A percentile compares a stretch with the other conserved stretches of the same genome.
Evolutionary conservation across 2,329 filamentous ascomycete genomes (phyloP).

Genomic region (Magnaporthiopsis rhizophila): DNA sequence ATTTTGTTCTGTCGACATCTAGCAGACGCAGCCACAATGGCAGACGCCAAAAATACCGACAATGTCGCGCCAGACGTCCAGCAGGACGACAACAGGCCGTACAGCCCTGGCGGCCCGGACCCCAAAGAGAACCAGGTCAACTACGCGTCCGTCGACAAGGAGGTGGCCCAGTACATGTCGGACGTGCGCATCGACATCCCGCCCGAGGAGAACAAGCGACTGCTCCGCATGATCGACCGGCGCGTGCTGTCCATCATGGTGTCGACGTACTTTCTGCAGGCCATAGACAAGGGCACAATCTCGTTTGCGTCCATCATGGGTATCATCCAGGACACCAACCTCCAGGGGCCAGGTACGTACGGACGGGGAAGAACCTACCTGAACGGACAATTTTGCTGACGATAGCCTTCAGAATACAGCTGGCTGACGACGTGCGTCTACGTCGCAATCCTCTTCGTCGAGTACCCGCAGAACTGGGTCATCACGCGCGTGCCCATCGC

Average conservation of each 20-base stretch:
- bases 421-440: constrained; percentile 72
- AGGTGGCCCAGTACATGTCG: constrained; percentile 62
- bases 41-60: constrained; percentile 11
- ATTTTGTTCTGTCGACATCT: neutral
- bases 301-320: constrained; percentile 59
- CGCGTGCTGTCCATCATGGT: constrained; percentile 65
- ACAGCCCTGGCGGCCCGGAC: constrained; percentile 12
- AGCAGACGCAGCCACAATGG: neutral
- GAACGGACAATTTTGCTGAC: neutral
- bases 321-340: constrained; percentile 40
- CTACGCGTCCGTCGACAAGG: constrained; percentile 49
- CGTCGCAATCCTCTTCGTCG: constrained; percentile 60
- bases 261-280: constrained; percentile 64
- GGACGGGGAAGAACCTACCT: neutral
- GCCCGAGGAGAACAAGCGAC: constrained; percentile 48
- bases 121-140: constrained; percentile 45
- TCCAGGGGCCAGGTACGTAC: constrained; percentile 24
- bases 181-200: constrained; percentile 48
- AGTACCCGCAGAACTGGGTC: constrained; percentile 59
- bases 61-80: constrained; percentile 11
- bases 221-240: constrained; percentile 58
- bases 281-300: constrained; percentile 60
- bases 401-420: constrained; percentile 40
- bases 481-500: constrained; percentile 52
- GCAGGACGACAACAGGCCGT: neutral